These are phyloP conservation scores for Pseudogymnoascus sp. DNA, from an alignment of 2,329 filamentous ascomycete genomes.

Conservation along the genomic window DNA sequence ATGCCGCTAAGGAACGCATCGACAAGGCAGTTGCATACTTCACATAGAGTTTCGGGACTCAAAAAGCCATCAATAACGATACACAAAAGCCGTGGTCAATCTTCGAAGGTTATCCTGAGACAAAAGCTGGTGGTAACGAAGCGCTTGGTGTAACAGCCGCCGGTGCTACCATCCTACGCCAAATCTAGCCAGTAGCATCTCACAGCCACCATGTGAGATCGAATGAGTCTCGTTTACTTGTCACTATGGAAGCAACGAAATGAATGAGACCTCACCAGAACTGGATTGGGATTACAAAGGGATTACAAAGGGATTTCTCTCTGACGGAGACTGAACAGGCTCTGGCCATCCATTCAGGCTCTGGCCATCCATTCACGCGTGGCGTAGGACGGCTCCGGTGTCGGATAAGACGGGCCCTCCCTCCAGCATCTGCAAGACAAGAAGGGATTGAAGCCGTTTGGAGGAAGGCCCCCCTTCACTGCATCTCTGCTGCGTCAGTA, in stretches of 20 bases:
- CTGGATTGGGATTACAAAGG: neutral
- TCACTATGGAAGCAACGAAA: neutral
- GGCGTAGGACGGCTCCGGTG: neutral
- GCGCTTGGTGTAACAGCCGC: neutral
- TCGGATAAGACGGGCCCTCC: neutral
- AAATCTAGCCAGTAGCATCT: neutral
- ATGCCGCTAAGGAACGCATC: neutral
- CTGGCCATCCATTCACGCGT: neutral
- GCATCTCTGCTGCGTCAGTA: neutral
- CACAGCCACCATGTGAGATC: neutral
- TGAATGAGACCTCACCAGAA: neutral
- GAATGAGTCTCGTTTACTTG: neutral
- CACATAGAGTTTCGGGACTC: neutral
- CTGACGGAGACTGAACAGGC: neutral
- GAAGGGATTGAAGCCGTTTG: neutral
- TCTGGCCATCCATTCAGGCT: neutral
- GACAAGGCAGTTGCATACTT: neutral
- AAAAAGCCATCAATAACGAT: neutral
- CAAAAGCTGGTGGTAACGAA: neutral
- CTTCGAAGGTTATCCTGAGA: neutral
- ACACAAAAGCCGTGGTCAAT: neutral
- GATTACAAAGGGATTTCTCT: neutral
- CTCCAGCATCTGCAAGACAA: neutral
- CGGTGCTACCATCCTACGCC: neutral
- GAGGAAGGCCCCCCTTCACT: neutral